Evolutionary conservation across 83 land plant genomes (phyloP).

Genomic region (Picea abies): DNA sequence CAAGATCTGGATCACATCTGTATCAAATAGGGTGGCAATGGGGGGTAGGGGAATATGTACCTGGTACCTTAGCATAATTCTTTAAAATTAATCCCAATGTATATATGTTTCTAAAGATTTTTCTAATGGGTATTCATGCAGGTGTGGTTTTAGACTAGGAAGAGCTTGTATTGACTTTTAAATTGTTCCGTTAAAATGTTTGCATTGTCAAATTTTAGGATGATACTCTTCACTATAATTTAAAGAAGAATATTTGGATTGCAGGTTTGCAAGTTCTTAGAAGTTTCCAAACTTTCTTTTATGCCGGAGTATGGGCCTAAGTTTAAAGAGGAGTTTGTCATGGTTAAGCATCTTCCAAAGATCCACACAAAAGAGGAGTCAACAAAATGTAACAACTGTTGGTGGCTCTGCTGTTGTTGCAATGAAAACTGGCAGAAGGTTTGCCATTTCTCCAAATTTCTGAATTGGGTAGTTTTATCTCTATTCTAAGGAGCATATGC

Average conservation of each 20-base stretch:
- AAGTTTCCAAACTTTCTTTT: constrained; percentile 93
- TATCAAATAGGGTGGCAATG: too few relatives aligned
- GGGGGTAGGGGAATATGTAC: too few relatives aligned
- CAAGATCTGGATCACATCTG: too few relatives aligned
- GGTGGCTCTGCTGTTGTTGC: too few relatives aligned
- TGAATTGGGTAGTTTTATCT: neutral
- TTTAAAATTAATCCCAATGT: neutral
- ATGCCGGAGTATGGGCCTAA: constrained; percentile 92
- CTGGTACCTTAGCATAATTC: neutral
- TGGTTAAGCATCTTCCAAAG: constrained; percentile 84
- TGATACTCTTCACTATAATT: neutral
- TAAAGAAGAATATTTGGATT: constrained; percentile 6
- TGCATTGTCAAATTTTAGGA: neutral
- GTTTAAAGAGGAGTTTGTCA: constrained; percentile 87
- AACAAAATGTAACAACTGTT: neutral
- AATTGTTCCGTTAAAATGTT: neutral
- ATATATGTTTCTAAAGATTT: neutral
- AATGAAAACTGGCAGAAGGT: too few relatives aligned
- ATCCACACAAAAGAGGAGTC: constrained; percentile 45
- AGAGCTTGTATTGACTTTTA: neutral
- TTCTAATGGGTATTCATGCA: neutral
- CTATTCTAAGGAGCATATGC: neutral
- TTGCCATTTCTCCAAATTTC: neutral
- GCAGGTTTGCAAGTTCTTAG: constrained; percentile 93
- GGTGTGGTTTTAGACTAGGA: neutral